phyloP scores from a whole-genome alignment of 805 yeast species.

The Spathaspora passalidarum region DNA sequence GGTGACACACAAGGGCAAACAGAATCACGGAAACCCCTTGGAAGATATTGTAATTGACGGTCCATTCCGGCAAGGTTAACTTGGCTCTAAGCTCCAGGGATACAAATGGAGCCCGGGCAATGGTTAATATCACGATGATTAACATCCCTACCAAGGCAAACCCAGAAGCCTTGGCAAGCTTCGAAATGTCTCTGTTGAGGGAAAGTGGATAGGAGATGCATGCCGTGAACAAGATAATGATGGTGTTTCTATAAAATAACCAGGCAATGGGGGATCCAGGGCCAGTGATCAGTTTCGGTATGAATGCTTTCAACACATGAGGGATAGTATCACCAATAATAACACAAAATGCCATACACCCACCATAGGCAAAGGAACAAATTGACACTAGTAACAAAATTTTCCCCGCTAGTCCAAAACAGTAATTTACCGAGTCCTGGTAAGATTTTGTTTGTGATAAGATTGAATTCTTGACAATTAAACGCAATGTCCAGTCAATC shows the following conservation, averaged over 20 bases:
- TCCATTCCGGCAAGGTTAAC: conserved; percentile 42
- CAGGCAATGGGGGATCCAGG: conserved; percentile 38
- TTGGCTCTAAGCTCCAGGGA: conserved; percentile 47
- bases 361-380: conserved; percentile 90
- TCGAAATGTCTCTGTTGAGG: conserved; percentile 74
- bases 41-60: conserved; percentile 64
- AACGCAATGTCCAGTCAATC: conserved; percentile 82
- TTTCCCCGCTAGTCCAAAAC: conserved; percentile 75
- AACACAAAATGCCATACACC: conserved; percentile 89
- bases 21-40: conserved; percentile 94
- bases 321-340: conserved; percentile 95
- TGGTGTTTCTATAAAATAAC: conserved; percentile 62
- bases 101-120: conserved; percentile 67
- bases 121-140: conserved; percentile 69
- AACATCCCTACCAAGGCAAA: conserved; percentile 84
- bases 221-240: conserved; percentile 66
- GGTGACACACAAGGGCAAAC: conserved; percentile 94
- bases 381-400: conserved; percentile 68
- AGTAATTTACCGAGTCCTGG: conserved; percentile 78
- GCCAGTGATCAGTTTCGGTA: conserved; percentile 43
- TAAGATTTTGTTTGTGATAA: conserved; percentile 73
- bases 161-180: conserved; percentile 82
- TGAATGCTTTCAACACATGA: conserved; percentile 70
- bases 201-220: conserved; percentile 82
- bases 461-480: conserved; percentile 80